Evolutionary conservation across 371 early-diverging fungal genomes (phyloP).

Genomic region (Saksenaea vasiformis): DNA sequence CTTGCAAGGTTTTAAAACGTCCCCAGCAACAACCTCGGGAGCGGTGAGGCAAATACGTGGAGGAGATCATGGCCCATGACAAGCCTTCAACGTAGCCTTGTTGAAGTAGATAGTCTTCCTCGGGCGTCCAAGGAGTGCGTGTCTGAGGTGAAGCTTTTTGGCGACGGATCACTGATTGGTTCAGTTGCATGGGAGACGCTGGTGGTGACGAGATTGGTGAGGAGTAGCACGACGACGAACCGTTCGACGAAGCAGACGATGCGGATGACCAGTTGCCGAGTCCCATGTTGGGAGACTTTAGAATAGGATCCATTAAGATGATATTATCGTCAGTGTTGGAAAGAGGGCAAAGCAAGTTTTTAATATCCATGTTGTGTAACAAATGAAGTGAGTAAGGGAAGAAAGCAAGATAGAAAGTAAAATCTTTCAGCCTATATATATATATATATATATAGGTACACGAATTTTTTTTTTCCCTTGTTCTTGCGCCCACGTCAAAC

Average conservation of each 20-base stretch:
- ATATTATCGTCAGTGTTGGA: background rate
- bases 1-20: conserved; percentile 49
- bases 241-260: conserved; percentile 11
- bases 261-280: conserved; percentile 5
- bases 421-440: background rate
- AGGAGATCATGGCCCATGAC: conserved; percentile 54
- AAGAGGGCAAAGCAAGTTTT: conserved; percentile 18
- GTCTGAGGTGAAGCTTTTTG: conserved; percentile 30
- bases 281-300: conserved; percentile 3
- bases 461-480: background rate
- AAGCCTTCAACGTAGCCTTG: conserved; percentile 48
- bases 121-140: conserved; percentile 53
- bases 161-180: background rate
- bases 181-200: background rate
- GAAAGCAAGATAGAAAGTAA: background rate
- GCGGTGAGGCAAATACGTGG: conserved; percentile 48
- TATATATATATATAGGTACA: background rate
- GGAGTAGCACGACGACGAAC: conserved; percentile 11
- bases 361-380: conserved; percentile 18
- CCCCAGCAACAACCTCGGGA: conserved; percentile 58
- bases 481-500: conserved; percentile 3
- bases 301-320: conserved; percentile 7
- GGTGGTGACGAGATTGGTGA: conserved; percentile 13
- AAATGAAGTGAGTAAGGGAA: background rate
- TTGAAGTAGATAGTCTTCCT: conserved; percentile 48